Percentiles rank a stretch among this genome's conserved stretches.
phyloP scores from a whole-genome alignment of 2,329 filamentous ascomycete genomes.

The Pestalotiopsis sp. region DNA sequence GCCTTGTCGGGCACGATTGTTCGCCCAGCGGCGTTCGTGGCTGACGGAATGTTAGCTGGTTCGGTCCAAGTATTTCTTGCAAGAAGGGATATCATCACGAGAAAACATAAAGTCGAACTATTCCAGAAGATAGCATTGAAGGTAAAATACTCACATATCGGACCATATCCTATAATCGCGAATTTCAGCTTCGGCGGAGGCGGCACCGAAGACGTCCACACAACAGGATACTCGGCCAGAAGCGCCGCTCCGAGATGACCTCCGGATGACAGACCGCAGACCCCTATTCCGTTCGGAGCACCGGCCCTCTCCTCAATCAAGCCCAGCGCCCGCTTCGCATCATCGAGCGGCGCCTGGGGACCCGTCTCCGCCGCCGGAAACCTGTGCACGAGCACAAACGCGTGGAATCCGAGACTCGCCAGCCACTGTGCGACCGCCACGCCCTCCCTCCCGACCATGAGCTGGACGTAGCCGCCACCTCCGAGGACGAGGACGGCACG shows the following conservation, averaged over 20 bases:
- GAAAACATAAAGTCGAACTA: no score
- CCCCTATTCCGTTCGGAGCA: slow-evolving; percentile 7
- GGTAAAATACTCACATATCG: slow-evolving; percentile 16
- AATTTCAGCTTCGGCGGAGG: slow-evolving; percentile 19
- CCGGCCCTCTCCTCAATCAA: slow-evolving; percentile 13
- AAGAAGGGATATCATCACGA: no score
- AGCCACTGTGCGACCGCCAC: slow-evolving; percentile 24
- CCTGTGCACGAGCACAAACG: slow-evolving; percentile 25
- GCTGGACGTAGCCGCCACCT: slow-evolving; percentile 24
- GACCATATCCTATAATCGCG: slow-evolving; percentile 24
- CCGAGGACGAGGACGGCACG: slow-evolving; percentile 23
- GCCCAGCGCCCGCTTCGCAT: slow-evolving; percentile 21
- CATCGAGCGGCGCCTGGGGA: slow-evolving; percentile 21
- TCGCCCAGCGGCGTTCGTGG: slow-evolving; percentile 22
- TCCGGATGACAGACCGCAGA: slow-evolving; percentile 24
- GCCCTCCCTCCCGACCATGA: slow-evolving; percentile 25
- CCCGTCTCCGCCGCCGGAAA: slow-evolving; percentile 21
- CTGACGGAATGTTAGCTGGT: no score
- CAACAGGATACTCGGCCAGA: slow-evolving; percentile 20
- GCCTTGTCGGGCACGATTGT: slow-evolving; percentile 22
- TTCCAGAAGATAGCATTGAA: no score
- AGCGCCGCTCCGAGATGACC: slow-evolving; percentile 23
- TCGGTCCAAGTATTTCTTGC: no score
- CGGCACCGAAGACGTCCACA: slow-evolving; percentile 15
- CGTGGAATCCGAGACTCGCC: slow-evolving; percentile 21